These are phyloP conservation scores for Pisolithus orientalis DNA, from an alignment of 768 basidiomycete species.

Conservation along the genomic window DNA sequence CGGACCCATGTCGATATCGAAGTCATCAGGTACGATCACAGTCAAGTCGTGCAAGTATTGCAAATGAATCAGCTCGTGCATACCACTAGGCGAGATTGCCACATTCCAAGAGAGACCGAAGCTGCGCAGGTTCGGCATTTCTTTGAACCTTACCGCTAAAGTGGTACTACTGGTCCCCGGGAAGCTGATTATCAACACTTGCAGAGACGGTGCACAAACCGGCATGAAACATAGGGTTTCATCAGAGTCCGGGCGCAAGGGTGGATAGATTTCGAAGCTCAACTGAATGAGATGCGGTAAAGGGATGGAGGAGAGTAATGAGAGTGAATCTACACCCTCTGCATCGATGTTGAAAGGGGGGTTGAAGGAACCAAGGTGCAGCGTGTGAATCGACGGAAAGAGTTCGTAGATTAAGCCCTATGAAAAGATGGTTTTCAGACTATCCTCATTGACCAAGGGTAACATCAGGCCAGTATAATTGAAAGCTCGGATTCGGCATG, in stretches of 20 bases:
- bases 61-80: conserved; percentile 17
- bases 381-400: conserved; percentile 18
- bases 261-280: conserved; percentile 18
- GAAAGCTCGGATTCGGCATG: conserved; percentile 20
- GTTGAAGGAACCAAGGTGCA: conserved; percentile 23
- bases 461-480: conserved; percentile 18
- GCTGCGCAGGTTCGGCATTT: conserved; percentile 17
- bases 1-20: conserved; percentile 6
- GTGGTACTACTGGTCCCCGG: background rate
- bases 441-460: conserved; percentile 21
- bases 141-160: conserved; percentile 8
- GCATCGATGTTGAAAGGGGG: conserved; percentile 1
- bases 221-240: conserved; percentile 17
- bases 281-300: conserved; percentile 16
- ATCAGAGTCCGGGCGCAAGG: conserved; percentile 10
- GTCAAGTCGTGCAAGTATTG: conserved; percentile 18
- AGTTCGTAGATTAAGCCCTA: conserved; percentile 13
- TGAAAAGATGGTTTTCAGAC: conserved; percentile 14
- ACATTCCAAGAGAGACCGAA: conserved; percentile 20
- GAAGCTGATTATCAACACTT: conserved; percentile 17
- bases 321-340: conserved; percentile 8
- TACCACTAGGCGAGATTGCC: conserved; percentile 16
- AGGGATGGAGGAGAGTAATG: conserved; percentile 14
- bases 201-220: conserved; percentile 12
- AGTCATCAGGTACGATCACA: conserved; percentile 14